Evolutionary conservation across 225 moss, liverwort and hornwort genomes (phyloP).

Genomic region (Marchantia paleacea): DNA sequence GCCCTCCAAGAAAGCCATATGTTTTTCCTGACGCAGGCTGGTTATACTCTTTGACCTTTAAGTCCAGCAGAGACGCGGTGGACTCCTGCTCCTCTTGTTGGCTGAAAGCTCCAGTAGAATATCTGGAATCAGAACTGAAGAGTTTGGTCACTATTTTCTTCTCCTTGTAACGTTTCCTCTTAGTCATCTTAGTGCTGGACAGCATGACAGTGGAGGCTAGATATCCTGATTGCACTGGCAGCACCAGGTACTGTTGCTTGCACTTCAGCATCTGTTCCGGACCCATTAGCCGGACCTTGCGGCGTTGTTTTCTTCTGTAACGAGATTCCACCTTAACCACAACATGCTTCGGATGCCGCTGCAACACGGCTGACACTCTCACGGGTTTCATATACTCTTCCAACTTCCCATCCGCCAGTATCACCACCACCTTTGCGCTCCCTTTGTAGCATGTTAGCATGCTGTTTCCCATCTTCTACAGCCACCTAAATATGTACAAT

Average conservation of each 20-base stretch:
- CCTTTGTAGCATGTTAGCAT: constrained; percentile 4
- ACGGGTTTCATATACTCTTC: constrained; percentile 2
- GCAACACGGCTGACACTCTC: constrained; percentile 10
- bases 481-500: background rate
- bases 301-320: background rate
- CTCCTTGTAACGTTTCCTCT: background rate
- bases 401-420: constrained; percentile 4
- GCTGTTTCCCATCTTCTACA: background rate
- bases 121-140: no score
- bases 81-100: background rate
- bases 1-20: background rate
- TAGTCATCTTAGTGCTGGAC: background rate
- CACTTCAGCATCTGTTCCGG: constrained; percentile 9
- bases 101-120: background rate
- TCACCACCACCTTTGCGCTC: background rate
- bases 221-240: background rate
- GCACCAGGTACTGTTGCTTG: constrained; percentile 2
- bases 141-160: background rate
- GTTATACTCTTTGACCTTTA: background rate
- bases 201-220: background rate
- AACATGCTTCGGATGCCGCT: constrained; percentile 13
- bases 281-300: background rate
- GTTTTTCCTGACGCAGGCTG: background rate
- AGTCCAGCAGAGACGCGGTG: background rate
- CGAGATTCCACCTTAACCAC: background rate